Conservation (phyloP, 108 stramenopile genomes). For the Pseudonitzschia pungens region DNA sequence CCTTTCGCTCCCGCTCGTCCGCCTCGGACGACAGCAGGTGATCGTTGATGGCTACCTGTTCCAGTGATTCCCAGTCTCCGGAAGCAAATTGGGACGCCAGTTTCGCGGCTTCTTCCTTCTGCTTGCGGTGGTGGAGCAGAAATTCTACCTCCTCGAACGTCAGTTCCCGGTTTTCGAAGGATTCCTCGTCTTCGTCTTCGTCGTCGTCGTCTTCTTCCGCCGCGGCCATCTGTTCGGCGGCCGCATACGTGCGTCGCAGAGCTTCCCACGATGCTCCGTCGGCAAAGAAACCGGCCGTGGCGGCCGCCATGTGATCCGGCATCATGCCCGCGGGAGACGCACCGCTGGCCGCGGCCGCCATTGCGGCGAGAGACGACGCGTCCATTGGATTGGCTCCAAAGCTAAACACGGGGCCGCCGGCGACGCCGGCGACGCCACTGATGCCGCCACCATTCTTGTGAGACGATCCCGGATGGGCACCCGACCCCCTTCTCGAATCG, state of each 20-base stretch:
- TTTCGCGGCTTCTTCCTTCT: conserved; percentile 22
- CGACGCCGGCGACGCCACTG: too few species aligned
- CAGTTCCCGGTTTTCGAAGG: conserved; percentile 28
- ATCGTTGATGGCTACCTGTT: conserved; percentile 51
- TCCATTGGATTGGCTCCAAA: conserved; percentile 22
- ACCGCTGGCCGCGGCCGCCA: conserved; percentile 10
- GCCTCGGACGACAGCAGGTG: conserved; percentile 36
- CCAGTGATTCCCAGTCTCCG: conserved; percentile 43
- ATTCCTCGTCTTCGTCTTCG: conserved; percentile 35
- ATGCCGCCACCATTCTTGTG: background rate
- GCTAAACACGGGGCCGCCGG: conserved; percentile 6
- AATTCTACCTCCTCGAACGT: conserved; percentile 15
- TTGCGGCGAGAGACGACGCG: conserved; percentile 4
- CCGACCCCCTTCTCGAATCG: conserved; percentile 9
- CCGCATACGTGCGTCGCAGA: conserved; percentile 30
- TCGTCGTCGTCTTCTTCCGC: conserved; percentile 28
- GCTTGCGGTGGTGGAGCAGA: conserved; percentile 9
- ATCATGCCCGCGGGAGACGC: background rate
- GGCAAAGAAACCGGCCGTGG: conserved; percentile 39
- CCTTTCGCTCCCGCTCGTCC: conserved; percentile 52
- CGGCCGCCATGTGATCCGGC: conserved; percentile 29
- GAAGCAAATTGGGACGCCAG: conserved; percentile 25
- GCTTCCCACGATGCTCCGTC: conserved; percentile 42
- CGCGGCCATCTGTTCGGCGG: conserved; percentile 2
- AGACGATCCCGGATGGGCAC: conserved; percentile 1